A percentile compares a stretch with the other conserved stretches of the same genome.
Evolutionary conservation across 2,329 filamentous ascomycete genomes (phyloP).

Genomic region (Trichoderma pleuroti): DNA sequence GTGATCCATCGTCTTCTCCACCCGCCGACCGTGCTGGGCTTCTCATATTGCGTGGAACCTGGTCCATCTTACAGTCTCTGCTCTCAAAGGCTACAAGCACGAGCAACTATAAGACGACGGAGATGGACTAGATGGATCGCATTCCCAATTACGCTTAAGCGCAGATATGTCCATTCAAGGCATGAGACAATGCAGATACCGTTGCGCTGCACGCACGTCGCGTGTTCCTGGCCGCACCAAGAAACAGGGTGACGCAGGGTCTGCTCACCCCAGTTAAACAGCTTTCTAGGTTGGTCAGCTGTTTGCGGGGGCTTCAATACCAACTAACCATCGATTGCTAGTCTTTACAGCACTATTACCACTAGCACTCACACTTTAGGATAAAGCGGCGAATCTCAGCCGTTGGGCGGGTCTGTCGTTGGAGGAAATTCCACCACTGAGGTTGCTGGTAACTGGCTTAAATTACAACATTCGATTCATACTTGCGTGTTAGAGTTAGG

Average conservation of each 20-base stretch:
- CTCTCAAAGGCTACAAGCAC: not conserved
- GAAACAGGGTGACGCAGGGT: not conserved
- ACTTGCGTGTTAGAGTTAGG: not conserved
- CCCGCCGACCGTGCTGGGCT: not conserved
- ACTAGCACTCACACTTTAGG: not conserved
- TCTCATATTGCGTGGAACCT: not conserved
- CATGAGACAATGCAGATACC: not conserved
- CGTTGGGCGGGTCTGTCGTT: not conserved
- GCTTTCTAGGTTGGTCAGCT: not conserved
- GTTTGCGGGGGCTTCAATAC: not conserved
- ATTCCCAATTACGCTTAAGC: not conserved
- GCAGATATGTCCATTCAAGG: not conserved
- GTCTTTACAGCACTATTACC: not conserved
- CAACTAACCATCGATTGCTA: not conserved
- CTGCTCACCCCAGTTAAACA: not conserved
- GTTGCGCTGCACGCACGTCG: not conserved
- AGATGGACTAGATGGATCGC: not conserved
- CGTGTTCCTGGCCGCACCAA: not conserved
- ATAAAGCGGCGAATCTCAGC: not conserved
- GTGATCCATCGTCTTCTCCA: constrained; percentile 9
- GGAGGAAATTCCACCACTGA: not conserved
- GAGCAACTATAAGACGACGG: not conserved
- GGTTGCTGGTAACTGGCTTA: not conserved
- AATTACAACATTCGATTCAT: not conserved
- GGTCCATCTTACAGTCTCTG: not conserved